Percentiles rank a stretch among this genome's conserved stretches.
Conservation (phyloP, 2,329 filamentous ascomycete genomes). For the Eutypa lata region DNA sequence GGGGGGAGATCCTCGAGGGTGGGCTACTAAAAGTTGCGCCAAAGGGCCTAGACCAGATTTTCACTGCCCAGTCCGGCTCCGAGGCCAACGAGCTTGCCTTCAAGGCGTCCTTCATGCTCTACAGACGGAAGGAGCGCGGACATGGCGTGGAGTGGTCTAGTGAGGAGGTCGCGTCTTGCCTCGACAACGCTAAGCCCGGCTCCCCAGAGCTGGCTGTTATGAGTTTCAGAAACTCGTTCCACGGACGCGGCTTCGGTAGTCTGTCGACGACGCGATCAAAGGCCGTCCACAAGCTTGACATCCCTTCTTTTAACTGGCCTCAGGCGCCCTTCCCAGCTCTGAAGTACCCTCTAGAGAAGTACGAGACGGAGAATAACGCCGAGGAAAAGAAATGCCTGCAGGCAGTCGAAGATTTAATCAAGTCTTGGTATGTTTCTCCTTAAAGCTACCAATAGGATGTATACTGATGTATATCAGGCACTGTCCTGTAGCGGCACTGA, state of each 20-base stretch:
- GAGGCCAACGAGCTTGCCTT: slow-evolving; percentile 94
- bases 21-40: slow-evolving; percentile 81
- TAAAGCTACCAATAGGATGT: too few species aligned
- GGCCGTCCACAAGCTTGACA: slow-evolving; percentile 92
- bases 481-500: slow-evolving; percentile 73
- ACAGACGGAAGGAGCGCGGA: slow-evolving; percentile 75
- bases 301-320: slow-evolving; percentile 93
- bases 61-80: slow-evolving; percentile 84
- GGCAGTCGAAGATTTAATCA: slow-evolving; percentile 80
- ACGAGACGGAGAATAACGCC: slow-evolving; percentile 73
- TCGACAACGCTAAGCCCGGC: slow-evolving; percentile 78
- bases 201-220: slow-evolving; percentile 78
- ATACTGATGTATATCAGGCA: too few species aligned
- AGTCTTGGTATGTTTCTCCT: too few species aligned
- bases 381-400: slow-evolving; percentile 78
- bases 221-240: slow-evolving; percentile 85
- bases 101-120: slow-evolving; percentile 95
- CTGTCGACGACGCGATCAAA: slow-evolving; percentile 89
- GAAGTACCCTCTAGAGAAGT: slow-evolving; percentile 81
- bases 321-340: slow-evolving; percentile 81
- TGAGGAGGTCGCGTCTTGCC: slow-evolving; percentile 69
- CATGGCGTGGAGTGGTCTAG: slow-evolving; percentile 73
- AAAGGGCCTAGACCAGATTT: slow-evolving; percentile 81
- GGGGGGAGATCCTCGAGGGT: slow-evolving; percentile 73
- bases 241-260: slow-evolving; percentile 84